A percentile compares a stretch with the other conserved stretches of the same genome.
Conservation (phyloP, 2,329 filamentous ascomycete genomes). For the Monosporascus sp. region DNA sequence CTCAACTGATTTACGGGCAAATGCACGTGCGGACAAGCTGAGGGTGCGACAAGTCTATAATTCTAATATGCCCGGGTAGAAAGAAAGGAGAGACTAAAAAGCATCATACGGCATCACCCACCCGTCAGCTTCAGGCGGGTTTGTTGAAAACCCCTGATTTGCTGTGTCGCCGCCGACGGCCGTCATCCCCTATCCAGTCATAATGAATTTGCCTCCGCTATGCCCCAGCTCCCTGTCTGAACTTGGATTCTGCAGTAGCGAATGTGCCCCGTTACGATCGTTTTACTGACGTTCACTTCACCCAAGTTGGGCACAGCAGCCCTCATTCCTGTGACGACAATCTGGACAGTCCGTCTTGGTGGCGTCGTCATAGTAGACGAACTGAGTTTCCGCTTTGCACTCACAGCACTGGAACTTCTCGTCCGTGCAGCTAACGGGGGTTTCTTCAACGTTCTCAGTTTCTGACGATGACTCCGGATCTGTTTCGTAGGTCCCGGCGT, state of each 20-base stretch:
- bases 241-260: too few species aligned
- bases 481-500: background rate
- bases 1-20: too few species aligned
- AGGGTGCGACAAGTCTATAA: background rate
- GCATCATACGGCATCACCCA: background rate
- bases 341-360: background rate
- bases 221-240: background rate
- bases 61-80: background rate
- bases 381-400: background rate
- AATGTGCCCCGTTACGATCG: too few species aligned
- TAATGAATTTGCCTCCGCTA: background rate
- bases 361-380: background rate
- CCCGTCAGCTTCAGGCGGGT: background rate
- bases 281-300: background rate
- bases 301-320: background rate
- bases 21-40: too few species aligned
- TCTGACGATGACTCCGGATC: background rate
- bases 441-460: too few species aligned
- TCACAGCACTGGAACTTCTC: background rate
- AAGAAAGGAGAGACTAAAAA: background rate
- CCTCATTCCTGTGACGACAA: background rate
- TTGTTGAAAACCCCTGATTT: background rate
- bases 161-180: background rate
- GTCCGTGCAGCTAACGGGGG: background rate
- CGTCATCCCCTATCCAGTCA: background rate